These are phyloP conservation scores for Penicillium sp. DNA, from an alignment of 2,329 filamentous ascomycete genomes.

Conservation along the genomic window DNA sequence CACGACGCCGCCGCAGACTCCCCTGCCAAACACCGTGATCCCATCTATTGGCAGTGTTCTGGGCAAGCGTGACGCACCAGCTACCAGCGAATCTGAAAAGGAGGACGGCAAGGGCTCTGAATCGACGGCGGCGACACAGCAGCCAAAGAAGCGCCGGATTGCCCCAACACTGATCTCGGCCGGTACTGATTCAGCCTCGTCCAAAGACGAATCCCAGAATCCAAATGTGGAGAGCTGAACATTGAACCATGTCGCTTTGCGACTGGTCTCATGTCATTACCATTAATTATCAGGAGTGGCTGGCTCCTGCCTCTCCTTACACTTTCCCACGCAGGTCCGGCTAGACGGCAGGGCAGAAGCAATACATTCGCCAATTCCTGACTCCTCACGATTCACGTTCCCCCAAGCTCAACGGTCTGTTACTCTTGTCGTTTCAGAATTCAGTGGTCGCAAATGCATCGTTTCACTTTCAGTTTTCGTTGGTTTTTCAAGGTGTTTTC, in stretches of 20 bases:
- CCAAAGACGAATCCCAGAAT: constrained; percentile 20
- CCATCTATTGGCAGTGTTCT: constrained; percentile 59
- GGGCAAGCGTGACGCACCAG: constrained; percentile 56
- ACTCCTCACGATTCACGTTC: constrained; percentile 33
- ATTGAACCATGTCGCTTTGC: neutral
- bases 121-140: constrained; percentile 54
- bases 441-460: neutral
- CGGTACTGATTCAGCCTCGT: constrained; percentile 24
- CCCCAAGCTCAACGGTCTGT: constrained; percentile 2
- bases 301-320: neutral
- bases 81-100: constrained; percentile 52
- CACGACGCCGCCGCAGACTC: constrained; percentile 90
- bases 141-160: constrained; percentile 72
- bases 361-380: neutral
- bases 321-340: neutral
- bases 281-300: neutral
- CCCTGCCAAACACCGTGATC: constrained; percentile 64
- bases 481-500: neutral
- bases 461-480: neutral
- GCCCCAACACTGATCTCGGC: constrained; percentile 68
- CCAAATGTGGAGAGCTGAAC: constrained; percentile 4
- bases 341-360: neutral
- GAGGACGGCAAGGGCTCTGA: constrained; percentile 46
- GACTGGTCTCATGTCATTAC: neutral
- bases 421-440: neutral